These are phyloP conservation scores for Podaxis sp. DNA, from an alignment of 768 basidiomycete species.

Conservation along the genomic window DNA sequence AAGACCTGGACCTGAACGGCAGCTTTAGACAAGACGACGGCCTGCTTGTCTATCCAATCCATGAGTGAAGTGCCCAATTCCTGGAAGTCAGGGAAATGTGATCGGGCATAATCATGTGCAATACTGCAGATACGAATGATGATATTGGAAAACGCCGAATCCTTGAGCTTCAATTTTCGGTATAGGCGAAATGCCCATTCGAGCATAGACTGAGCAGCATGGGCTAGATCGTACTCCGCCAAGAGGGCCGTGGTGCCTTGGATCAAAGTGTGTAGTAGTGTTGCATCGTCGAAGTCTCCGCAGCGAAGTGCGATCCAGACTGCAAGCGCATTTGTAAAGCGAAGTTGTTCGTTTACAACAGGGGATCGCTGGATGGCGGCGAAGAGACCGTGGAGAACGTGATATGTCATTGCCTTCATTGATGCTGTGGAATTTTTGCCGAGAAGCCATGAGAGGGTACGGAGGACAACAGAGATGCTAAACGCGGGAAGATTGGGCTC, in stretches of 20 bases:
- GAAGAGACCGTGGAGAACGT: conserved; percentile 72
- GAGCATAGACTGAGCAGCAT: conserved; percentile 69
- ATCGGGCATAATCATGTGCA: conserved; percentile 48
- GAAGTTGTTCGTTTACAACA: conserved; percentile 79
- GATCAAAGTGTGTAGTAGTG: conserved; percentile 64
- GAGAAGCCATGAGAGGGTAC: conserved; percentile 58
- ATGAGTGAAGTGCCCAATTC: conserved; percentile 45
- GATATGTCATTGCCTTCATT: conserved; percentile 63
- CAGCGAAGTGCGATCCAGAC: conserved; percentile 67
- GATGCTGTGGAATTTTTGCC: conserved; percentile 35
- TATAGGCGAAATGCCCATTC: conserved; percentile 70
- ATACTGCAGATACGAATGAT: conserved; percentile 65
- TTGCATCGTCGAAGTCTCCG: conserved; percentile 49
- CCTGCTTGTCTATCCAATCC: conserved; percentile 60
- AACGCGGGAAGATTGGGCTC: conserved; percentile 64
- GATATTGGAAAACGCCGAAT: conserved; percentile 57
- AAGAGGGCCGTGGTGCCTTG: conserved; percentile 65
- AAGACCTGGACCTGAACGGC: conserved; percentile 37
- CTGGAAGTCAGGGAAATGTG: conserved; percentile 24
- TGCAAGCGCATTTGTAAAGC: conserved; percentile 67
- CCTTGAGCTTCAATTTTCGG: conserved; percentile 31
- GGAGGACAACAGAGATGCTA: conserved; percentile 42
- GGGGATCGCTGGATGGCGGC: conserved; percentile 59
- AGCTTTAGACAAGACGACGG: conserved; percentile 35
- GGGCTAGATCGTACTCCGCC: conserved; percentile 60